A percentile compares a stretch with the other conserved stretches of the same genome.
Evolutionary conservation across 179 eudicot genomes (phyloP).

Genomic region (Silene coronaria): DNA sequence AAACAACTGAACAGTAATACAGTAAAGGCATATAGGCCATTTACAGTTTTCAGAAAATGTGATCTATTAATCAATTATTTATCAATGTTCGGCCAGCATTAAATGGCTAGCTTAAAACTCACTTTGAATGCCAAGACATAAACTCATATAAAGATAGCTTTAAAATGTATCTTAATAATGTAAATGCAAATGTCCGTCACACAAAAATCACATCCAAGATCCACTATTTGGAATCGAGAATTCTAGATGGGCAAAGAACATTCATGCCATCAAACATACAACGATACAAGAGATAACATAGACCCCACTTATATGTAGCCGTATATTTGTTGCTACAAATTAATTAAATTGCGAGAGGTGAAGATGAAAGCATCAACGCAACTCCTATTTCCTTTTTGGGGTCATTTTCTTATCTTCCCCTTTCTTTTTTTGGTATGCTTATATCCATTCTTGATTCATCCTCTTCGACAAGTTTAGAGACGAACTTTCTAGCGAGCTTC

Average conservation of each 20-base stretch:
- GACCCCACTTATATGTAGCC: not conserved
- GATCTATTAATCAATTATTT: not conserved
- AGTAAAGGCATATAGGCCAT: not conserved
- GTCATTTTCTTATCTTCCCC: no score
- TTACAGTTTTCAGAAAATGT: not conserved
- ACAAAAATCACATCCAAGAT: conserved; percentile 1
- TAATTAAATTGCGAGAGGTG: no score
- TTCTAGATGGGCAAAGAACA: not conserved
- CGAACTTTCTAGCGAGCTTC: no score
- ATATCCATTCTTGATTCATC: no score
- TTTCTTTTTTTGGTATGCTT: no score
- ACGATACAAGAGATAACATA: not conserved
- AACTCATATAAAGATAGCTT: not conserved
- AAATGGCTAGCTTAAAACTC: no score
- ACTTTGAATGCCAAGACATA: not conserved
- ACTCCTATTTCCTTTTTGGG: no score
- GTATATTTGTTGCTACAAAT: no score
- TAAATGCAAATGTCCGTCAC: not conserved
- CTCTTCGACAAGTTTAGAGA: no score
- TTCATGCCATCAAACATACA: not conserved
- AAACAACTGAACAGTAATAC: not conserved
- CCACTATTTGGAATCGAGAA: not conserved
- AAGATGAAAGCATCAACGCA: no score
- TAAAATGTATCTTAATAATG: not conserved
- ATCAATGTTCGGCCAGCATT: no score